Base-by-base conservation (phyloP, 208 protist genomes). In the Trypanosoma platydactyli region DNA sequence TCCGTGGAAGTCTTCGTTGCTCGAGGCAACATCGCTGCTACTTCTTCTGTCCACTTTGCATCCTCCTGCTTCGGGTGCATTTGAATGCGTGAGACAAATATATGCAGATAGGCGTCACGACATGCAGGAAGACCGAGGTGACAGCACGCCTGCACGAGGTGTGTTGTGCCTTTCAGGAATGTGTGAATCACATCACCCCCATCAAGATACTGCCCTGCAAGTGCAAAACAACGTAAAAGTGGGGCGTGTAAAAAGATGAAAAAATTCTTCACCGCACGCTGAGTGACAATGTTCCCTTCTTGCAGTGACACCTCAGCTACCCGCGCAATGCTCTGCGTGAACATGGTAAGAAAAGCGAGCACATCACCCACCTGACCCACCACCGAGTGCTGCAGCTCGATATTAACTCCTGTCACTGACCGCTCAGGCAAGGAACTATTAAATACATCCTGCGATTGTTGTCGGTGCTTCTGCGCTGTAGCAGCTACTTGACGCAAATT, bases 121-220 rank as follows among this genome's bases (percentile, higher is more conserved):
- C 83, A 46, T 22, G 62, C 60, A n/a, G 73, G 7, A 51, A 89
- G 56, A 20, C 58, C 29, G 30, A 89, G 41, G 13, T 35, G 51
- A 27, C 80, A 81, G 44, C 68, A 80, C 22, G 68, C 62, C n/a
- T 86, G 72, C 52, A 89, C 70, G 49, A 76, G 74, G 63, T 86
- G 76, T 12, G 73, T 71, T 20, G 58, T 69, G 18, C 74, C 61
- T 50, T 81, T 89, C 25, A 89, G 25, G 35, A 79, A 33, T 5
- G 71, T 70, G n/a, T 80, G 80, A 45, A 83, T 65, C n/a, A 84
- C 62, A 55, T 82, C 80, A 60, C 80, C 76, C 15, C 59, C 71
- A 15, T 33, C 33, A 25, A 76, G 24, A 22, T 68, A 29, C 33
- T 68, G 41, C 0, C 50, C 62, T 9, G 79, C 54, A 18, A 79